Base-by-base conservation (phyloP, 1,284 basidiomycete genomes). In the Leucocoprinus gongylophorus region DNA sequence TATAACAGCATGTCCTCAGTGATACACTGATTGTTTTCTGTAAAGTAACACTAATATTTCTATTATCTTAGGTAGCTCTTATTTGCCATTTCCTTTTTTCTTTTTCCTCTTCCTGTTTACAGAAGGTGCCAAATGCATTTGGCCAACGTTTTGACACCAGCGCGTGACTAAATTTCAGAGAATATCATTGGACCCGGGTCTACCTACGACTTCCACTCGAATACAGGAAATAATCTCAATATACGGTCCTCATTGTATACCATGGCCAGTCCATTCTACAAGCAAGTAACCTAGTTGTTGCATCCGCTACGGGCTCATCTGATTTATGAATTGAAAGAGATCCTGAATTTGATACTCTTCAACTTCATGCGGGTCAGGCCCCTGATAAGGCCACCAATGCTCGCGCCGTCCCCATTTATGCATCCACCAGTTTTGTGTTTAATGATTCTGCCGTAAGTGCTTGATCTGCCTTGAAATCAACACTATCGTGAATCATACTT, bases 331-430 rank as follows among this genome's bases (percentile, higher is more conserved):
- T 21, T 17, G 13, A 9, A 10, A 81, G 79, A 67, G 73, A 75
- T 57, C 83, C 83, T 44, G 85, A 89, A 62, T 91, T 89, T 61
- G 88, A 91, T 62, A 91, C 88, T 8, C 70, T 91, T 50, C 87
- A 91, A 70, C 74, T 93, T 32, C 91, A 93, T 62, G 91, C 85
- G 37, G 91, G 91, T 9, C 88, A 92, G 61, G 67, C 70, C 12
- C 77, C 80, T 6, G 89, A 91, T 69, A 70, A 82, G 0, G 68
- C 81, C 32, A 89, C 86, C 20, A 83, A 88, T 56, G 81, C 91
- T 1, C 81, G 90, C 12, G 91, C 91, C 10, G 82, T 85, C 0
- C 91, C 91, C 2, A 91, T 94, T 68, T 91, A 91, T 55, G 80
- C 84, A 1, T 75, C 82, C 1, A 85, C 85, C 0, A 87, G 84